These are phyloP conservation scores for Fusarium fracticaudum DNA, from an alignment of 2,329 filamentous ascomycete species.

Conservation along the genomic window DNA sequence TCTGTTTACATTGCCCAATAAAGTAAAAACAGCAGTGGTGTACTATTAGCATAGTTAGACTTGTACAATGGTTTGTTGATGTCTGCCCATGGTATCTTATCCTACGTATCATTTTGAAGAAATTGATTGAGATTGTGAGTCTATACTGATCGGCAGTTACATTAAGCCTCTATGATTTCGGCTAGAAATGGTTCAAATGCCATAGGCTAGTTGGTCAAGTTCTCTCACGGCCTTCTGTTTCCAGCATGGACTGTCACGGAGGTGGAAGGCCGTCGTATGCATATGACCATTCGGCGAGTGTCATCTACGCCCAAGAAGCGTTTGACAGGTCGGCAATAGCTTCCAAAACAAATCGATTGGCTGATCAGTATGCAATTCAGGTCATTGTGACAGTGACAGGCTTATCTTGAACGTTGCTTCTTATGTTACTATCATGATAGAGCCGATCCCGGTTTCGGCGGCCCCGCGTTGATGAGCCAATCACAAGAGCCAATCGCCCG, in stretches of 20 bases:
- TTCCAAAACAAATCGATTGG: slow-evolving; percentile 1
- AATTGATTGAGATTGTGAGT: neutral
- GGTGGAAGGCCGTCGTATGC: slow-evolving; percentile 12
- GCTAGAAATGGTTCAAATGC: neutral
- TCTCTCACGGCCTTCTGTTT: slow-evolving; percentile 28
- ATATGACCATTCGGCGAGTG: slow-evolving; percentile 11
- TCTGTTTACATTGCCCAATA: neutral
- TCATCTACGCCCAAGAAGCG: slow-evolving; percentile 21
- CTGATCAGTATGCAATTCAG: neutral
- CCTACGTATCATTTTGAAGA: neutral
- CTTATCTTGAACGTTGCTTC: slow-evolving; percentile 14
- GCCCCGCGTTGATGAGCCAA: slow-evolving; percentile 11
- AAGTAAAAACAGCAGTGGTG: neutral
- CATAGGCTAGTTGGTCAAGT: neutral
- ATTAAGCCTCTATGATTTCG: neutral
- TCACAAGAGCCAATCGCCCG: slow-evolving; percentile 4
- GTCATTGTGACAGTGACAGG: neutral
- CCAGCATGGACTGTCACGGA: slow-evolving; percentile 6
- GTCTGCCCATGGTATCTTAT: neutral
- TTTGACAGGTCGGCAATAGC: neutral
- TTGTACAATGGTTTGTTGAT: neutral
- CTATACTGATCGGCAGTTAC: neutral
- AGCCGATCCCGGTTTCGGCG: slow-evolving; percentile 14
- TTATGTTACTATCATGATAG: neutral
- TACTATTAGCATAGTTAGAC: slow-evolving; percentile 18